Base-by-base conservation (phyloP, 2,329 filamentous ascomycete species). In the Xylaria sp. region DNA sequence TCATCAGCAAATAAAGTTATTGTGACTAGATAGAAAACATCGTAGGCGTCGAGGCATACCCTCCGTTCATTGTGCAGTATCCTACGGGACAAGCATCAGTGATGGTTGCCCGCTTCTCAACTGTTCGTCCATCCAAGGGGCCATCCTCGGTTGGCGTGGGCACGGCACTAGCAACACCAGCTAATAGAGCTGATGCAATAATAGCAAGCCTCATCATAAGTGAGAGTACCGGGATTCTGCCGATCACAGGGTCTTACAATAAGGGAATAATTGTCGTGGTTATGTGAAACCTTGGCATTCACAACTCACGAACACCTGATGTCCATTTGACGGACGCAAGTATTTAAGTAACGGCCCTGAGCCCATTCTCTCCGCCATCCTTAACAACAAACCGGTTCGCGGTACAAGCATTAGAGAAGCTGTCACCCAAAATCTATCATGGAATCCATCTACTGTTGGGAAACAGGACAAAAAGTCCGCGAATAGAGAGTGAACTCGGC, bases 71-170 rank as follows among this genome's bases (percentile, higher is more conserved):
- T 4, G 75, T 75, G 51, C 78, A 80, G 70, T 78, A 82, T 8
- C 80, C 80, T 51, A 82, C 74, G 63, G 76, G 66, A 65, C 78
- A 80, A n/a, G 78, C 76, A 59, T 81, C 80, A 7, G 77, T 79
- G 73, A 81, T 76, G 71, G 78, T 71, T 61, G 80, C 79, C 56
- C 79, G 78, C 76, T 81, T 81, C 70, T 74, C 71, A 13, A 81
- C 67, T 34, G 73, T 76, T 59, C 75, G 75, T 62, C 68, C 73
- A 44, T 74, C 73, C 41, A 76, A 65, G 51, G 72, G 65, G 41
- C 76, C 72, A 48, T 76, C 65, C 71, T 70, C 61, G 0, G 78
- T 79, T 55, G 76, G 77, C 20, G 77, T 78, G 41, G 79, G 77
- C 46, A 68, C 70, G 50, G 80, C 80, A 67, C 61, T 71, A 73